Evolutionary conservation across 228 moss, liverwort and hornwort genomes (phyloP).

Genomic region (Sphagnum fallax): DNA sequence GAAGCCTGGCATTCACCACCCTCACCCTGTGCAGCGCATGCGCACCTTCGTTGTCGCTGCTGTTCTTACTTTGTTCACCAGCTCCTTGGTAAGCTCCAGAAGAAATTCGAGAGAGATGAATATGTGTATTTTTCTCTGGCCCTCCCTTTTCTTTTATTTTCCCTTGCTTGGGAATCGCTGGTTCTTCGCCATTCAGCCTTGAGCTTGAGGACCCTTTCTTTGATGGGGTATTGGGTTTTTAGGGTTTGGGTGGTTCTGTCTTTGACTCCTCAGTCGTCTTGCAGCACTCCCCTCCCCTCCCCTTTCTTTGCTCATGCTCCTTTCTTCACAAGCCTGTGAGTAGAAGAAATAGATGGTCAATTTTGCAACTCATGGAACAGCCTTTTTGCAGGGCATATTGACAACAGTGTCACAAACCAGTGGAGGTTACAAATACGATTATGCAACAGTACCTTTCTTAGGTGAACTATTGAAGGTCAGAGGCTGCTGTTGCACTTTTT

Average conservation of each 20-base stretch:
- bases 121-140: not conserved
- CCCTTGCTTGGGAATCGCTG: not conserved
- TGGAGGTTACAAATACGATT: slow-evolving; percentile 71
- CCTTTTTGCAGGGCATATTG: slow-evolving; percentile 55
- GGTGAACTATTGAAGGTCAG: slow-evolving; percentile 73
- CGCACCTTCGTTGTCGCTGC: slow-evolving; percentile 42
- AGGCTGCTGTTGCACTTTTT: not conserved
- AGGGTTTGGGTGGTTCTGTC: not conserved
- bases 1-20: slow-evolving; percentile 15
- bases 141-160: slow-evolving; percentile 1
- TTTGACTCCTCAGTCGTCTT: no score
- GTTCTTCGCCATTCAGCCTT: not conserved
- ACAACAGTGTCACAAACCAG: slow-evolving; percentile 77
- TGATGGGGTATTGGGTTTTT: not conserved
- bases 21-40: slow-evolving; percentile 27
- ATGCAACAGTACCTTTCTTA: slow-evolving; percentile 79
- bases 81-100: slow-evolving; percentile 57
- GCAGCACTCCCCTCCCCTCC: no score
- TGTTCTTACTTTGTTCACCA: slow-evolving; percentile 69
- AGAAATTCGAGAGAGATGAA: not conserved
- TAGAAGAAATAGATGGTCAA: no score
- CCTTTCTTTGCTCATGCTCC: no score
- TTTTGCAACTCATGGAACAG: no score
- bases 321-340: no score
- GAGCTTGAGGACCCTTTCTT: not conserved